Conservation (phyloP, 768 basidiomycete genomes). For the Floccularia luteovirens region DNA sequence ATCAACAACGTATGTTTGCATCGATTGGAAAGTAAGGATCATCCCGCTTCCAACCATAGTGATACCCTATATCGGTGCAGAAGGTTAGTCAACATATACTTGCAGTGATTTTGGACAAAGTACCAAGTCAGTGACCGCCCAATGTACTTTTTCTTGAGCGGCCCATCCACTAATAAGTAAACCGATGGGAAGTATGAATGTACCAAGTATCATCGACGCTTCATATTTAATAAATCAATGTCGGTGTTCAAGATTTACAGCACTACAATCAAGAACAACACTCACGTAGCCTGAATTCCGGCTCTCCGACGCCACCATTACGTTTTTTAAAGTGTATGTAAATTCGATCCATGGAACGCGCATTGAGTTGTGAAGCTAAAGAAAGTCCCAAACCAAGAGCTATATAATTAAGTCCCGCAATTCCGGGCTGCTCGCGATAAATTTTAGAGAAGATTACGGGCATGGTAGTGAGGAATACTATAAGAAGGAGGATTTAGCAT, state of each 20-base stretch:
- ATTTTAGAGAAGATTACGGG: slow-evolving; percentile 46
- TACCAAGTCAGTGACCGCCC: slow-evolving; percentile 69
- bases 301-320: slow-evolving; percentile 39
- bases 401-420: slow-evolving; percentile 63
- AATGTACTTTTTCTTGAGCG: slow-evolving; percentile 46
- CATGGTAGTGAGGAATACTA: slow-evolving; percentile 64
- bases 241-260: background rate
- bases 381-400: slow-evolving; percentile 60
- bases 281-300: slow-evolving; percentile 43
- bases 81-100: slow-evolving; percentile 3
- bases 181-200: slow-evolving; percentile 55
- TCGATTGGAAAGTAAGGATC: slow-evolving; percentile 52
- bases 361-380: slow-evolving; percentile 45
- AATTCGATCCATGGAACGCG: slow-evolving; percentile 45
- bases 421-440: slow-evolving; percentile 50
- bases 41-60: slow-evolving; percentile 46
- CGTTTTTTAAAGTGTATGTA: slow-evolving; percentile 42
- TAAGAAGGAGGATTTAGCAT: background rate
- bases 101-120: slow-evolving; percentile 11
- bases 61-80: slow-evolving; percentile 42
- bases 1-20: slow-evolving; percentile 65
- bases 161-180: slow-evolving; percentile 69
- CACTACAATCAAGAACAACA: slow-evolving; percentile 3
- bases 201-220: slow-evolving; percentile 57
- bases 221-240: slow-evolving; percentile 5